Evolutionary conservation across 2,329 filamentous ascomycete genomes (phyloP), one percentile per base, ranked within the genome.

Genomic region (Sporothrix variecibatus): DNA sequence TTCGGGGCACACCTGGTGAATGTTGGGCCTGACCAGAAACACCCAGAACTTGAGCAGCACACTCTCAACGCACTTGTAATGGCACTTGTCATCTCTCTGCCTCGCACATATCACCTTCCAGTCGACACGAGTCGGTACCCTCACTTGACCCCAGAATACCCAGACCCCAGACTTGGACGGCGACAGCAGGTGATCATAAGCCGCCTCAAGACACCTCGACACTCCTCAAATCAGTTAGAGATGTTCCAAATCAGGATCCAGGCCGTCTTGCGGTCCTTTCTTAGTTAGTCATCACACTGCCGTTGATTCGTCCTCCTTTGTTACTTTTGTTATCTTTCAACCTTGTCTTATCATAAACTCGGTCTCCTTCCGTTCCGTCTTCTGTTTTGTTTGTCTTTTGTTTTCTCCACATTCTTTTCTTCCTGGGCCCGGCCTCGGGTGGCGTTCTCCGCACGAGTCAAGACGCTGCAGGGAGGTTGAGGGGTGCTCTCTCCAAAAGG

Each of bases 401-500:
- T 9, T 26, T 20, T 56, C 51, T n/a, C 51, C n/a, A 31, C 4
- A 34, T 34, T 31, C 26, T 34, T 26, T 20, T 12, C 58, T 1
- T 38, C 15, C 8, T n/a, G 26, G 26, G 12, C 17, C 28, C 28
- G 38, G 15, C 7, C 12, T 15, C 58, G 28, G 58, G 9, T 38
- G 31, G 58, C 58, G 28, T 62, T 62, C 58, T 62, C 58, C 58
- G 58, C 58, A 62, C 58, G 58, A 62, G 58, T 62, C 53, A 56
- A 15, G 53, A 28, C 4, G 8, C 15, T 56, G 53, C 23, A 20
- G 46, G 46, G 15, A 20, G 20, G 15, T n/a, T n/a, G n/a, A n/a
- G n/a, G n/a, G n/a, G n/a, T n/a, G n/a, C n/a, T n/a, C n/a, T n/a
- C 46, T 20, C 46, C 15, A 3, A 49, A 49, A 49, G 46, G 1